phyloP scores from a whole-genome alignment of 2,329 filamentous ascomycete genomes.

The Ascochyta rabiei region DNA sequence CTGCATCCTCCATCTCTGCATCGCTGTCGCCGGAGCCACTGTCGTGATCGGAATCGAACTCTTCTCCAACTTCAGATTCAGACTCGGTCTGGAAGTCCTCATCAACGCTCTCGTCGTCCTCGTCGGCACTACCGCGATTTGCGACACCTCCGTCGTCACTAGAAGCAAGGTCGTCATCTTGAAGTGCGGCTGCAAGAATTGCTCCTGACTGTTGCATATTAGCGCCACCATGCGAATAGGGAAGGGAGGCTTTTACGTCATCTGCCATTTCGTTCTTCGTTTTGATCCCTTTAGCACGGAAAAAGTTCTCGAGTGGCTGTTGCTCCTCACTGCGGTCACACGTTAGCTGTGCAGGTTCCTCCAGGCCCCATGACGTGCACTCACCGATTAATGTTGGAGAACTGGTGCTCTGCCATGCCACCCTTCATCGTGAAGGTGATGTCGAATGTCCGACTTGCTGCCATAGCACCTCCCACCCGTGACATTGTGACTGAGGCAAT shows the following conservation, averaged over 20 bases:
- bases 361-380: constrained; percentile 17
- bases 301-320: constrained; percentile 94
- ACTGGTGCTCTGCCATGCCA: constrained; percentile 87
- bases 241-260: constrained; percentile 66
- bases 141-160: constrained; percentile 76
- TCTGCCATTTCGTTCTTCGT: constrained; percentile 99
- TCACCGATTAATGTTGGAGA: constrained; percentile 96
- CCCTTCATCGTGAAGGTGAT: constrained; percentile 91
- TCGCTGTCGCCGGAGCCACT: constrained; percentile 76
- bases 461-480: constrained; percentile 90
- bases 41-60: constrained; percentile 90
- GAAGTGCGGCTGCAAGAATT: constrained; percentile 78
- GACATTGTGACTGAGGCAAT: constrained; percentile 92
- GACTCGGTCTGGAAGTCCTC: constrained; percentile 94
- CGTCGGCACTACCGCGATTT: constrained; percentile 89
- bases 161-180: constrained; percentile 80
- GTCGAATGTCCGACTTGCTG: constrained; percentile 93
- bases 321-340: constrained; percentile 74
- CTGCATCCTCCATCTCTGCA: constrained; percentile 68
- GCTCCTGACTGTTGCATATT: constrained; percentile 56
- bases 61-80: constrained; percentile 94
- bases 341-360: constrained; percentile 27
- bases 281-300: constrained; percentile 91
- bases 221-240: constrained; percentile 17
- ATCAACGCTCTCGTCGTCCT: constrained; percentile 93